Percentiles rank a stretch among this genome's conserved stretches.
Conservation (phyloP, 176 grass and related monocot genomes). For the Zizania latifolia region DNA sequence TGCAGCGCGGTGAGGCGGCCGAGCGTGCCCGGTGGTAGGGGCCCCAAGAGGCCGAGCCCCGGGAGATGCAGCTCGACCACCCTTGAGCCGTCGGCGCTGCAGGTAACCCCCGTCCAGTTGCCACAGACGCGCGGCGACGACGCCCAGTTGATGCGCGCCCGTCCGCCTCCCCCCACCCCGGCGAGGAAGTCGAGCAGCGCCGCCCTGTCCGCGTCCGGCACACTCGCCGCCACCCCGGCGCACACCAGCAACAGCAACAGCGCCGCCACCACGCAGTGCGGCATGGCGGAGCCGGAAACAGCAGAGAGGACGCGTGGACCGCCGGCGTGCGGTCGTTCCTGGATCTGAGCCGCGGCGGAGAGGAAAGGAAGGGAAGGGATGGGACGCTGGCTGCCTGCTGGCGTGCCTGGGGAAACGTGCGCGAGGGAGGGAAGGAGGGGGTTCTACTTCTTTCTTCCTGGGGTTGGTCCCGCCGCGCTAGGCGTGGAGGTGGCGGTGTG, state of each 20-base stretch:
- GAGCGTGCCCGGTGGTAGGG: constrained; percentile 53
- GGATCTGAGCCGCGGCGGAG: constrained; percentile 18
- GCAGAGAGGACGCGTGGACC: not conserved
- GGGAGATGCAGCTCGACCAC: constrained; percentile 67
- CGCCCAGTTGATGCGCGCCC: constrained; percentile 60
- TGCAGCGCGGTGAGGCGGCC: constrained; percentile 56
- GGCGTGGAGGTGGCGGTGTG: not conserved
- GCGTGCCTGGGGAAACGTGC: constrained; percentile 10
- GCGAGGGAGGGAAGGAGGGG: not conserved
- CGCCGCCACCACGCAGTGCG: not conserved
- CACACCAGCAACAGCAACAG: constrained; percentile 5
- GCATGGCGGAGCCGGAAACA: not conserved
- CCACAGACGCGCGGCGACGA: constrained; percentile 34
- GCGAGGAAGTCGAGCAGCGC: constrained; percentile 70
- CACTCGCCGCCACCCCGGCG: not conserved
- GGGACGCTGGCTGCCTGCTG: not conserved
- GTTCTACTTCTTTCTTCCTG: too few relatives aligned
- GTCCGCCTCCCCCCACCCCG: not conserved
- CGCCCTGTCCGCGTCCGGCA: constrained; percentile 53
- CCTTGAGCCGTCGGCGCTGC: constrained; percentile 52
- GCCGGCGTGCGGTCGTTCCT: too few relatives aligned
- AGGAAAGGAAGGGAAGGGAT: not conserved
- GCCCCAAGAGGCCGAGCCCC: constrained; percentile 55
- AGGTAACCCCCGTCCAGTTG: constrained; percentile 80
- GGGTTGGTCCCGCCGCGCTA: not conserved